phyloP scores from a whole-genome alignment of 352 stramenopile species.

The Pythium aristosporum region DNA sequence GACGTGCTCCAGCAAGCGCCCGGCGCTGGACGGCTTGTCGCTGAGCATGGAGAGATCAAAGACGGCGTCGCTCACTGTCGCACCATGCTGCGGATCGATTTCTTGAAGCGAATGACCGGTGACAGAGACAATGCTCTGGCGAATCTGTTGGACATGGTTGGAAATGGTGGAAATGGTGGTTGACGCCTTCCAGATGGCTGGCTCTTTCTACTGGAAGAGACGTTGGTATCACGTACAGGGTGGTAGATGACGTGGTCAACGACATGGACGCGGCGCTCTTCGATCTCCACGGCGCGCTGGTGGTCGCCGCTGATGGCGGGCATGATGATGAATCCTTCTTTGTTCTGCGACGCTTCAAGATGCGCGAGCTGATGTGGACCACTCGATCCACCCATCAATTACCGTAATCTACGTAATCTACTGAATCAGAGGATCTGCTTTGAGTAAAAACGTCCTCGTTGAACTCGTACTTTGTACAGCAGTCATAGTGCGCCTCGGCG shows the following conservation, averaged over 20 bases:
- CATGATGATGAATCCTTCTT: neutral
- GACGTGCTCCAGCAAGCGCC: conserved; percentile 49
- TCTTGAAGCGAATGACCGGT: conserved; percentile 60
- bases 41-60: conserved; percentile 57
- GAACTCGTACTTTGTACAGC: conserved; percentile 14
- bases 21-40: conserved; percentile 3
- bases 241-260: conserved; percentile 25
- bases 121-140: conserved; percentile 41
- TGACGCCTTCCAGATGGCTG: no score
- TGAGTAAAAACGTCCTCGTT: conserved; percentile 9
- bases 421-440: neutral
- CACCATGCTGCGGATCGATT: conserved; percentile 53
- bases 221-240: conserved; percentile 14
- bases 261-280: conserved; percentile 18
- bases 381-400: neutral
- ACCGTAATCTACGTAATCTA: neutral
- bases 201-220: neutral
- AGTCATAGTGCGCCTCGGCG: neutral
- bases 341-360: conserved; percentile 14
- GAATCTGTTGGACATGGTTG: conserved; percentile 6
- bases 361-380: conserved; percentile 6
- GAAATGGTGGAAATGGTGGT: neutral
- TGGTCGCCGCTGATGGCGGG: conserved; percentile 2
- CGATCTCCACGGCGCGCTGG: conserved; percentile 15
- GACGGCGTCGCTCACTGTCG: conserved; percentile 50